Conservation (phyloP, 1,284 basidiomycete genomes). For the Heterobasidion annosum region DNA sequence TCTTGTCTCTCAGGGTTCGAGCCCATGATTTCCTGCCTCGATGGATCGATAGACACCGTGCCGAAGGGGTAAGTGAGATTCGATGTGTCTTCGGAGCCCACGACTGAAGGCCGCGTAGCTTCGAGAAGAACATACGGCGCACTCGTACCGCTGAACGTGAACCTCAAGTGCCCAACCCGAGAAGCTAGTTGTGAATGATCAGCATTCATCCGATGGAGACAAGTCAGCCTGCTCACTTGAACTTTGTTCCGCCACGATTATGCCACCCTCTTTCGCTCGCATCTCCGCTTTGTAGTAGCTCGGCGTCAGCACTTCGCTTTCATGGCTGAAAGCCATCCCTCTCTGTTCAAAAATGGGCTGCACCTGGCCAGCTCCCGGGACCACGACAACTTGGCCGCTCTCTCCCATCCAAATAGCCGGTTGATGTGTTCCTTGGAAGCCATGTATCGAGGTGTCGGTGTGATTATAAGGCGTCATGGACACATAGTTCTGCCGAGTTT, state of each 20-base stretch:
- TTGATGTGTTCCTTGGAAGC: conserved; percentile 74
- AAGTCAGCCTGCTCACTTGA: conserved; percentile 42
- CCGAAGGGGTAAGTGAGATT: conserved; percentile 61
- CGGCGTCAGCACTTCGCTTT: conserved; percentile 52
- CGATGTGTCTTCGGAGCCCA: conserved; percentile 48
- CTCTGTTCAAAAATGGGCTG: conserved; percentile 49
- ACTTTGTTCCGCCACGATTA: conserved; percentile 54
- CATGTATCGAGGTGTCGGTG: conserved; percentile 54
- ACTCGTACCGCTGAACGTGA: conserved; percentile 46
- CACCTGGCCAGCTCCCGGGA: conserved; percentile 48
- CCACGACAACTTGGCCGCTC: conserved; percentile 57
- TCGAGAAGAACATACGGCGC: conserved; percentile 64
- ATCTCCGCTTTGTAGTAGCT: conserved; percentile 65
- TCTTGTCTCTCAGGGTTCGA: conserved; percentile 72
- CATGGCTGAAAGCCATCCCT: conserved; percentile 49
- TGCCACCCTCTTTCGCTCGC: conserved; percentile 38
- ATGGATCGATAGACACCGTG: conserved; percentile 37
- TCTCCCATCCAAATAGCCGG: conserved; percentile 92
- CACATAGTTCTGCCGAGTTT: conserved; percentile 65
- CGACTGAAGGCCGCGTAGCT: conserved; percentile 53
- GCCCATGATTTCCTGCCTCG: conserved; percentile 52
- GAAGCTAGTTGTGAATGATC: conserved; percentile 39
- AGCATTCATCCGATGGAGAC: background rate
- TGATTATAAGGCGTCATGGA: conserved; percentile 75
- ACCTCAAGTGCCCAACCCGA: conserved; percentile 69